Evolutionary conservation across 2,329 filamentous ascomycete species (phyloP), one percentile per base, ranked within the genome.

Genomic region (Penicillium capsulatum): DNA sequence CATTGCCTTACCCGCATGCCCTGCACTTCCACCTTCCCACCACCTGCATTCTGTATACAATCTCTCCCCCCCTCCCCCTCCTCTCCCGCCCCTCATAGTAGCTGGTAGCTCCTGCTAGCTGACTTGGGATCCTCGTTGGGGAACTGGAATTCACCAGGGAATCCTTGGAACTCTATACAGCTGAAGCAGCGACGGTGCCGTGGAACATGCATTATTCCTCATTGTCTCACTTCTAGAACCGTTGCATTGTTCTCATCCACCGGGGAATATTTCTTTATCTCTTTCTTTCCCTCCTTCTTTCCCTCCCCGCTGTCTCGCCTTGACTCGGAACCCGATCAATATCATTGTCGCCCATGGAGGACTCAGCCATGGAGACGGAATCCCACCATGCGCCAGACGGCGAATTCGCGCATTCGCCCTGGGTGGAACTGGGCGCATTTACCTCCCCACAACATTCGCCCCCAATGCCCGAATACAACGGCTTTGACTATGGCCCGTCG

Each of bases 391-490:
- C 59, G 30, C 68, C 66, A 42, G 67, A 67, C 17, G 60, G 66
- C 53, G 66, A 69, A 42, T 72, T 69, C 57, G 55, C 62, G 41
- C 62, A 63, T 45, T 63, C 64, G 37, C 64, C 65, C 41, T 73
- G 71, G 70, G 61, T 69, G 39, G 66, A 71, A 37, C 61, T 74
- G 48, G 63, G 64, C 40, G 50, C 53, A 24, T 73, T 72, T 48
- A 67, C 69, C 44, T 67, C 72, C 34, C 65, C 80, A 10, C 85
- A 86, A 55, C 80, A 81, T 51, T 79, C 83, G 46, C 84, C 83
- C 41, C 79, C 82, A 16, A 79, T 87, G 66, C 73, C 80, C 28
- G 83, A 86, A 52, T 88, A 86, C 58, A 70, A 74, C 43, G 74
- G 71, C 10, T 79, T 79, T 51, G 81, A 72, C 42, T 89, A 84